phyloP scores from a whole-genome alignment of 2,329 filamentous ascomycete genomes.

The Penicillium vulpinum region DNA sequence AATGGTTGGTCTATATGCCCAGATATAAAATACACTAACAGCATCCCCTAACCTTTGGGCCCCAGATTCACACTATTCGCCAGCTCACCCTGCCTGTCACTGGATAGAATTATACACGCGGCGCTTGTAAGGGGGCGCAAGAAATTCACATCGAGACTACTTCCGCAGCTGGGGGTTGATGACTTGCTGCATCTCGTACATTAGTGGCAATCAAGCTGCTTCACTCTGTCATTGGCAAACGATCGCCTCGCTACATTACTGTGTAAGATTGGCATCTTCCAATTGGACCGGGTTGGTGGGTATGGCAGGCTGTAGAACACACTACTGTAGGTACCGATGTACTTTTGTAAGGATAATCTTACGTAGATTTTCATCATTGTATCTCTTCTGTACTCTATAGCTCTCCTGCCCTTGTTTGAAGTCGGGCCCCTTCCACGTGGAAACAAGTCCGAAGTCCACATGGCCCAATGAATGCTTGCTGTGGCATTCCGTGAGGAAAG shows the following conservation, averaged over 20 bases:
- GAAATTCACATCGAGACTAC: slow-evolving; percentile 22
- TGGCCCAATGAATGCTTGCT: neutral
- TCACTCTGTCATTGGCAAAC: slow-evolving; percentile 1
- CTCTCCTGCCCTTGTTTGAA: neutral
- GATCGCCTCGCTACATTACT: neutral
- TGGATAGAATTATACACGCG: neutral
- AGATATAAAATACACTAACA: neutral
- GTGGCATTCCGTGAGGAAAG: neutral
- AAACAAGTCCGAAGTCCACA: neutral
- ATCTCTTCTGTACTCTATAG: neutral
- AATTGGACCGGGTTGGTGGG: neutral
- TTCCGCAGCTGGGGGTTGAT: neutral
- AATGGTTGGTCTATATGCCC: neutral
- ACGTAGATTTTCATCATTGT: neutral
- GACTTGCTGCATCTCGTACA: slow-evolving; percentile 8
- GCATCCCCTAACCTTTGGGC: neutral
- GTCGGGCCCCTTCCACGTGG: neutral
- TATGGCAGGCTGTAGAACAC: neutral
- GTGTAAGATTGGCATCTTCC: neutral
- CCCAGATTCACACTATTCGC: neutral
- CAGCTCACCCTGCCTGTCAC: neutral
- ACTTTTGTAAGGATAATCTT: neutral
- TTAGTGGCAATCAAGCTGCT: neutral
- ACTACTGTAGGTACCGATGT: neutral
- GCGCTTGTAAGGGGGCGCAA: slow-evolving; percentile 18